Evolutionary conservation across 306 rosid species (phyloP), one percentile per base, ranked within the genome.

Genomic region (Sechiopsis laciniata): DNA sequence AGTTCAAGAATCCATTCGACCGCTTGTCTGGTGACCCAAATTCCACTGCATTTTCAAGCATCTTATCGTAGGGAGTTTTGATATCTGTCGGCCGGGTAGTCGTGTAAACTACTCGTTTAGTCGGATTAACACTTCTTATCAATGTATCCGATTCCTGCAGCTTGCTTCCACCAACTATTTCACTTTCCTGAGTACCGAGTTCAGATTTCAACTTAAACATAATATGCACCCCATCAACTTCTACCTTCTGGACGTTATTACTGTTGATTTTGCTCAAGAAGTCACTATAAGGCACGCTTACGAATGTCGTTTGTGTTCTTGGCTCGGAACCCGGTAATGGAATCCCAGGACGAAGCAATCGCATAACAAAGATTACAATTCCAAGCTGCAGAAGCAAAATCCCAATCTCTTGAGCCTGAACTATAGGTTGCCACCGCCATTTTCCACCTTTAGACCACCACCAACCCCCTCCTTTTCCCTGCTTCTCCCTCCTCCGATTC

Each of bases 21-120:
- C 96, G 86, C 81, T 80, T 91, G 78, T 94, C 99, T 2, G 99
- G 97, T 0, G 99, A 91, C 45, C 97, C 95, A 24, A 94, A 94
- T 88, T 87, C 97, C 73, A 94, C 97, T 59, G 87, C 90, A 88
- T 94, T 94, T 60, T 91, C 99, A 76, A 94, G 80, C 97, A 94
- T 94, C 83, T 85, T 94, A 78, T 89, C 96, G 54, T 94, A 94
- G 0, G 99, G 99, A 8, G 99, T 83, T 70, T 88, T 94, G 50
- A 91, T 91, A 85, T 94, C 99, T 75, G 75, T 86, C 0, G 99
- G 99, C 82, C 99, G 88, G 0, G 96, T 94, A 11, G 99, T 94
- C 2, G 96, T 91, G 75, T 91, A 91, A 70, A 94, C 85, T 67
- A 89, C 83, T 82, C 92, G 86, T 88, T 84, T 94, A 0, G 97